Conservation (phyloP, 306 rosid genomes). For the Hippophae rhamnoides region DNA sequence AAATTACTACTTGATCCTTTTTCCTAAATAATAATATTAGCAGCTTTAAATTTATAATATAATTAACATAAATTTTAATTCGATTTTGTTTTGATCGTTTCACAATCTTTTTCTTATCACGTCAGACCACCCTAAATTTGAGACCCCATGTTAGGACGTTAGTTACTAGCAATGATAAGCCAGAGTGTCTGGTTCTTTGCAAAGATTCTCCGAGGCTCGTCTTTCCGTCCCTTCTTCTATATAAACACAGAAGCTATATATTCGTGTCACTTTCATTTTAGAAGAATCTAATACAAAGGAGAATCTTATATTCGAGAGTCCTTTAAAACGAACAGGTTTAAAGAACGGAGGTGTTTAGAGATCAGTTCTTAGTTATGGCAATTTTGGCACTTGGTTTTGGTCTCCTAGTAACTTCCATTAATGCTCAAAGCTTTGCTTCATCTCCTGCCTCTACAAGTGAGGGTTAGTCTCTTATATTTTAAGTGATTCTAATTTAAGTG, state of each 20-base stretch:
- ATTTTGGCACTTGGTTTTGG: conserved; percentile 30
- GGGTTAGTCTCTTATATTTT: conserved; percentile 28
- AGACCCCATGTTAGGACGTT: too few relatives aligned
- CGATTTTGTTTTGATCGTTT: too few relatives aligned
- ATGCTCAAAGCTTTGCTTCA: conserved; percentile 48
- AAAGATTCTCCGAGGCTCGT: conserved; percentile 24
- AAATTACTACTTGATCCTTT: too few relatives aligned
- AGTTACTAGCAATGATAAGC: too few relatives aligned
- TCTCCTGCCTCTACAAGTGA: conserved; percentile 51
- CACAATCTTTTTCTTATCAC: too few relatives aligned
- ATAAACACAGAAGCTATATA: conserved; percentile 1
- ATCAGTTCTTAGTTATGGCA: conserved; percentile 29
- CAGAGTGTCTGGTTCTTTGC: conserved; percentile 28
- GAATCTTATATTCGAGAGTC: background rate
- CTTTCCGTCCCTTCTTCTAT: background rate
- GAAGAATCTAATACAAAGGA: too few relatives aligned
- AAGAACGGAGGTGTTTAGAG: conserved; percentile 45
- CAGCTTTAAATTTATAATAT: too few relatives aligned
- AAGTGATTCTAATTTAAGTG: too few relatives aligned
- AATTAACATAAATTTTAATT: too few relatives aligned
- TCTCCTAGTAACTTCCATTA: conserved; percentile 31
- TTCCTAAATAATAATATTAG: too few relatives aligned
- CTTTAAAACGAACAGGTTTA: background rate
- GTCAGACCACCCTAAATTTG: too few relatives aligned
- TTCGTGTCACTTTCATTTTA: too few relatives aligned